These are phyloP conservation scores for Tetracladium maxilliforme DNA, from an alignment of 2,329 filamentous ascomycete species.

Conservation along the genomic window DNA sequence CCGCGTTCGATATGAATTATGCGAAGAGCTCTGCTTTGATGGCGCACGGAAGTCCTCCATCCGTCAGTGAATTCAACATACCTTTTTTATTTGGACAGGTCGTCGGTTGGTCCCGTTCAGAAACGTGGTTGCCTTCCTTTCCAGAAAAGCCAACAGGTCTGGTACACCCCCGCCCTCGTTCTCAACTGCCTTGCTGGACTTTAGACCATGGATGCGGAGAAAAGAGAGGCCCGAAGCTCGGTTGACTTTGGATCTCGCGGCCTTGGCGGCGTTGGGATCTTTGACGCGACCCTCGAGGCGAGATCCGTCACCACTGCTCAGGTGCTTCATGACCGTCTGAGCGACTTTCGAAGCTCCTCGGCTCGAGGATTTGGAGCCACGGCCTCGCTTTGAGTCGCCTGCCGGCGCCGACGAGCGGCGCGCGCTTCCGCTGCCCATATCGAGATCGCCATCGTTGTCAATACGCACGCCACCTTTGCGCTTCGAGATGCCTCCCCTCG, in stretches of 20 bases:
- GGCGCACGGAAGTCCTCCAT: conserved; percentile 17
- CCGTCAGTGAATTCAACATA: conserved; percentile 43
- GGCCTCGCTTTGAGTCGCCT: conserved; percentile 9
- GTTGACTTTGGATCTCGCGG: conserved; percentile 13
- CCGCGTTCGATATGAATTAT: conserved; percentile 23
- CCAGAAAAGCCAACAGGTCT: conserved; percentile 51
- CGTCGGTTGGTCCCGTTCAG: conserved; percentile 30
- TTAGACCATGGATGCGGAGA: conserved; percentile 43
- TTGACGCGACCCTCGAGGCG: conserved; percentile 6
- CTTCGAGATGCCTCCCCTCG: conserved; percentile 35
- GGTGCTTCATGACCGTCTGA: conserved; percentile 5
- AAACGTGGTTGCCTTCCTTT: conserved; percentile 50
- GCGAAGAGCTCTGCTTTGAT: conserved; percentile 19
- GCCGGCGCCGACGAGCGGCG: conserved; percentile 7
- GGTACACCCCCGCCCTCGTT: conserved; percentile 54
- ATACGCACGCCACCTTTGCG: conserved; percentile 23
- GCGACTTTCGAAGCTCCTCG: not conserved
- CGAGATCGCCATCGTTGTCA: conserved; percentile 46
- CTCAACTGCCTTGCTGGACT: conserved; percentile 49
- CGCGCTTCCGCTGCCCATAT: conserved; percentile 31
- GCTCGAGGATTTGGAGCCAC: not conserved
- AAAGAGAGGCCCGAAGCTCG: too few relatives aligned
- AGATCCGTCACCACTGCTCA: conserved; percentile 10
- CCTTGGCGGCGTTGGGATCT: conserved; percentile 4
- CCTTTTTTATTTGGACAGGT: conserved; percentile 57